Percentiles rank a stretch among this genome's conserved stretches.
phyloP scores from a whole-genome alignment of 306 rosid genomes.

The Fragaria iinumae region DNA sequence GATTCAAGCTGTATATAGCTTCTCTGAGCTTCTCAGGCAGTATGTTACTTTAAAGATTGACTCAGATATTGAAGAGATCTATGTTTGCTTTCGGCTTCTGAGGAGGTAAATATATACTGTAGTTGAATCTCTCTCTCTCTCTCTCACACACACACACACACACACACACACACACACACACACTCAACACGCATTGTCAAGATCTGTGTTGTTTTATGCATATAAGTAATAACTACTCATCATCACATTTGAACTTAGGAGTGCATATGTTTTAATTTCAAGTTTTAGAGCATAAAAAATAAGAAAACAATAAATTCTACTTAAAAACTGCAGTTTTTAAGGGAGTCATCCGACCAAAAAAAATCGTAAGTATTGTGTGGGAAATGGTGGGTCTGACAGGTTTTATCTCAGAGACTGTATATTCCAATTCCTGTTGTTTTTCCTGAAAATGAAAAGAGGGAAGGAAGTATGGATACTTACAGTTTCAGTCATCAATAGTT shows the following conservation, averaged over 20 bases:
- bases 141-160: not conserved
- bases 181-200: not conserved
- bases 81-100: conserved; percentile 77
- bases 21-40: conserved; percentile 77
- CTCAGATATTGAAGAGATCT: conserved; percentile 82
- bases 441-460: not conserved
- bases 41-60: conserved; percentile 64
- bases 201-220: not conserved
- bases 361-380: not conserved
- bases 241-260: conserved; percentile 16
- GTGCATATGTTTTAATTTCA: not conserved
- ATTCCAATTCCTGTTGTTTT: not conserved
- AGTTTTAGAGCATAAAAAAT: too few species aligned
- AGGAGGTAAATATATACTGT: conserved; percentile 52
- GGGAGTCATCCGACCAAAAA: not conserved
- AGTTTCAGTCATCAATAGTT: not conserved
- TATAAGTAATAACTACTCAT: not conserved
- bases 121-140: conserved; percentile 2
- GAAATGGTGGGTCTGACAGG: not conserved
- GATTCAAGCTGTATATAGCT: conserved; percentile 47
- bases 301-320: not conserved
- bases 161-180: not conserved
- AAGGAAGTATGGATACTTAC: not conserved
- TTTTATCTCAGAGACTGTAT: not conserved
- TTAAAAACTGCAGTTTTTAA: not conserved